phyloP scores from a whole-genome alignment of 2,329 filamentous ascomycete genomes.

The Diaporthe ampelina region DNA sequence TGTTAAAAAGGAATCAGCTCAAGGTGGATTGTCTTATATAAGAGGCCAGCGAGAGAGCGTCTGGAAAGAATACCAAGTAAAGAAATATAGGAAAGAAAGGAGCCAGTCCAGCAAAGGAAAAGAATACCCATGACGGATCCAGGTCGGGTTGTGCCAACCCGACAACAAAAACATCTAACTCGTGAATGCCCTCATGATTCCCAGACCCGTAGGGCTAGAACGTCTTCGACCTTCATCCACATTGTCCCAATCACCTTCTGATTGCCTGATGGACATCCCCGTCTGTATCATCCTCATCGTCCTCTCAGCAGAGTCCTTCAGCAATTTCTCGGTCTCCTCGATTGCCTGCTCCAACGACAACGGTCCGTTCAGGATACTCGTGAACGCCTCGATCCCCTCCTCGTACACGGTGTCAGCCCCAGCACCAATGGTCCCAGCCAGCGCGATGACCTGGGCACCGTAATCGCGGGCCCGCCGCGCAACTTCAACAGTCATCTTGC shows the following conservation, averaged over 20 bases:
- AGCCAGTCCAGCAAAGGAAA: slow-evolving; percentile 1
- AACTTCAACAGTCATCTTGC: slow-evolving; percentile 68
- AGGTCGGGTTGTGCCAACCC: background rate
- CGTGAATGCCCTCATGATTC: slow-evolving; percentile 8
- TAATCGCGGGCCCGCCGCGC: slow-evolving; percentile 61
- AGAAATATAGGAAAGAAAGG: background rate
- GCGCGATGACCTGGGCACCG: slow-evolving; percentile 59
- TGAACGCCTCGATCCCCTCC: slow-evolving; percentile 52
- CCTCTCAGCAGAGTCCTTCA: slow-evolving; percentile 48
- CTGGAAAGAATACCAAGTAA: background rate
- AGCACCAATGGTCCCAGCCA: slow-evolving; percentile 54
- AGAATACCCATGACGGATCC: background rate
- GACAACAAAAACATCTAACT: background rate
- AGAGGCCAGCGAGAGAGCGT: background rate
- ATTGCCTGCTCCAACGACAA: slow-evolving; percentile 49
- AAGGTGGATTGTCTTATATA: background rate
- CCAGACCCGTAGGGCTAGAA: background rate
- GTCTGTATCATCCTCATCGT: slow-evolving; percentile 48
- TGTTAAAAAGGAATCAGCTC: background rate
- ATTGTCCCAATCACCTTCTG: slow-evolving; percentile 3
- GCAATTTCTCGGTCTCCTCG: slow-evolving; percentile 45
- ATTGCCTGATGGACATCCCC: slow-evolving; percentile 21
- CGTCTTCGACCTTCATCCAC: background rate
- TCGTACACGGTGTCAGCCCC: slow-evolving; percentile 51
- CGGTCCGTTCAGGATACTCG: slow-evolving; percentile 49